These are phyloP conservation scores for Chaetomium globosum DNA, from an alignment of 2,329 filamentous ascomycete species.

Conservation along the genomic window DNA sequence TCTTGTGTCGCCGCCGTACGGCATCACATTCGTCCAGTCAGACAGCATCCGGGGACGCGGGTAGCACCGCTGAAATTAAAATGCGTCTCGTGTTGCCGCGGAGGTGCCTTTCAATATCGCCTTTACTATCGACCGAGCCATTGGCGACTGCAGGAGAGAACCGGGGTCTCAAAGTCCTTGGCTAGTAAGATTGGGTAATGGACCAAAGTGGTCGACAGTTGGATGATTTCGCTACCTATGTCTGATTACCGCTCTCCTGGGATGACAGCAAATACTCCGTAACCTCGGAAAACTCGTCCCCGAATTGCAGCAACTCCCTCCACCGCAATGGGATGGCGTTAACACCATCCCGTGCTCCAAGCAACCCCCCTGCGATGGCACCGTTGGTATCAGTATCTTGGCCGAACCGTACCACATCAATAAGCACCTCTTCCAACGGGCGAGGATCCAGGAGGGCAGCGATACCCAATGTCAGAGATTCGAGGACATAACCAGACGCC, in stretches of 20 bases:
- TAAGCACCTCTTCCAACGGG: conserved; percentile 48
- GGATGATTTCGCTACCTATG: not conserved
- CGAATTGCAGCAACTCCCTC: conserved; percentile 47
- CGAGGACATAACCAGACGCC: conserved; percentile 49
- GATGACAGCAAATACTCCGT: conserved; percentile 25
- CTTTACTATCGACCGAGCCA: not conserved
- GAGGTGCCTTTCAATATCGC: not conserved
- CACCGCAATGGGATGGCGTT: conserved; percentile 48
- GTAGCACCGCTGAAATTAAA: not conserved
- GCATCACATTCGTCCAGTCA: not conserved
- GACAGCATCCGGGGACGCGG: not conserved
- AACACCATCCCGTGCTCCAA: conserved; percentile 51
- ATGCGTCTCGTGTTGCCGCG: not conserved
- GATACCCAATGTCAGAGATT: conserved; percentile 47
- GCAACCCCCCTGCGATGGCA: conserved; percentile 50
- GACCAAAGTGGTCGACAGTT: not conserved
- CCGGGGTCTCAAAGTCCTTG: not conserved
- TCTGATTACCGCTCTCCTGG: not conserved
- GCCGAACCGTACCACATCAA: conserved; percentile 51
- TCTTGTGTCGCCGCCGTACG: not conserved
- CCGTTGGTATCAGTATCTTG: conserved; percentile 52
- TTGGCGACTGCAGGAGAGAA: not conserved
- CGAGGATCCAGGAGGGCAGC: conserved; percentile 48
- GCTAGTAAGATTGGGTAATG: not conserved
- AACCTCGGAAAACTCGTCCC: conserved; percentile 42